phyloP scores from a whole-genome alignment of 495 filamentous ascomycete genomes.

The Tetracladium marchalianum region DNA sequence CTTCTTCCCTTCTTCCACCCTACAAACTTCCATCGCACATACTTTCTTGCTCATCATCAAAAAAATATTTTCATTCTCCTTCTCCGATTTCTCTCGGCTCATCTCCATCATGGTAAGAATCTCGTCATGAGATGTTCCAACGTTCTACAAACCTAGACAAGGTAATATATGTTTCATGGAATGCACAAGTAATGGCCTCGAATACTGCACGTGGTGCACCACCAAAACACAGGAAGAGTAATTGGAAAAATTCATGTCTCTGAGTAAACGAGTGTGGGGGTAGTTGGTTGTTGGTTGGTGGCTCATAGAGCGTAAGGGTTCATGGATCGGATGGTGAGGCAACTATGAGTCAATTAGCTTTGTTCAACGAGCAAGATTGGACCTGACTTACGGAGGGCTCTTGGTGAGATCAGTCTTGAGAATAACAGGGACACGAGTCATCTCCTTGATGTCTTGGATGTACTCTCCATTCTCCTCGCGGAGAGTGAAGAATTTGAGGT shows the following conservation, averaged over 20 bases:
- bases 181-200: too few relatives aligned
- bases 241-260: too few relatives aligned
- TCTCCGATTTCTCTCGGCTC: too few relatives aligned
- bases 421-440: conserved; percentile 92
- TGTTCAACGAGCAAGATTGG: not conserved
- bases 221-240: too few relatives aligned
- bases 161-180: too few relatives aligned
- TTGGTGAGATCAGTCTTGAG: conserved; percentile 96
- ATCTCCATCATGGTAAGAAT: too few relatives aligned
- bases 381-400: conserved; percentile 85
- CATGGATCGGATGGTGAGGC: conserved; percentile 91
- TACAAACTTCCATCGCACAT: not conserved
- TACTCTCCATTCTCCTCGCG: conserved; percentile 90
- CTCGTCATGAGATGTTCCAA: too few relatives aligned
- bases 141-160: too few relatives aligned
- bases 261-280: not conserved
- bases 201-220: too few relatives aligned
- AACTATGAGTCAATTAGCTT: conserved; percentile 41
- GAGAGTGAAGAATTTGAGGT: conserved; percentile 78
- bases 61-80: too few relatives aligned
- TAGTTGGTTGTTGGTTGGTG: not conserved
- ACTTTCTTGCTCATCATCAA: not conserved
- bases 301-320: conserved; percentile 87
- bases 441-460: conserved; percentile 96
- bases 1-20: not conserved